These are phyloP conservation scores for Apiotrichum gracile DNA, from an alignment of 1,284 basidiomycete genomes.

Conservation along the genomic window DNA sequence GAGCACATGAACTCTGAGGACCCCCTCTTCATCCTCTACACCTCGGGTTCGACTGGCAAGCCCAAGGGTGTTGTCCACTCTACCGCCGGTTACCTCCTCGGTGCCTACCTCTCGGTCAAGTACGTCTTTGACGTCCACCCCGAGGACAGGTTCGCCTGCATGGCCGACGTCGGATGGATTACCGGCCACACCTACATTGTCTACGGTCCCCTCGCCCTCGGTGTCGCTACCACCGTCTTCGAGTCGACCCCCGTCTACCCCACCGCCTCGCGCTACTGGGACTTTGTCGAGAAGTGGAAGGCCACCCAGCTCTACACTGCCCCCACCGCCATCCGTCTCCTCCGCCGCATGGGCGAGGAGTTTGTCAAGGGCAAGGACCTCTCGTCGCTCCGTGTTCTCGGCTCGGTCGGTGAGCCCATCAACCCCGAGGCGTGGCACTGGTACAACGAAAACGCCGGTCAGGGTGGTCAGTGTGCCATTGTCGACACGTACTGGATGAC, in stretches of 20 bases:
- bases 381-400: slow-evolving; percentile 75
- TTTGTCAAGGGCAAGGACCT: slow-evolving; percentile 83
- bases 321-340: slow-evolving; percentile 79
- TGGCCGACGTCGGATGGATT: slow-evolving; percentile 99
- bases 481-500: slow-evolving; percentile 98
- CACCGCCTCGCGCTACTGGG: slow-evolving; percentile 93
- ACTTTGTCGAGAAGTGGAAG: slow-evolving; percentile 87
- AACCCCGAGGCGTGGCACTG: slow-evolving; percentile 99
- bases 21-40: slow-evolving; percentile 72
- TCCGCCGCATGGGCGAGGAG: slow-evolving; percentile 80
- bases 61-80: slow-evolving; percentile 46
- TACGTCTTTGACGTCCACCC: slow-evolving; percentile 95
- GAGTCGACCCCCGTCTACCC: slow-evolving; percentile 98
- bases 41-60: slow-evolving; percentile 56
- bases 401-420: slow-evolving; percentile 95
- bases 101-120: slow-evolving; percentile 86
- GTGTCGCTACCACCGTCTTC: slow-evolving; percentile 88
- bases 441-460: slow-evolving; percentile 88
- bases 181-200: slow-evolving; percentile 98
- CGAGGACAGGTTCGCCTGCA: slow-evolving; percentile 88
- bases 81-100: slow-evolving; percentile 52
- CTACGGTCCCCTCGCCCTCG: slow-evolving; percentile 84
- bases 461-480: slow-evolving; percentile 76
- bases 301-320: slow-evolving; percentile 93
- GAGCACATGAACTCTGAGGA: slow-evolving; percentile 86